These are phyloP conservation scores for Perilla frutescens DNA, from an alignment of 257 asterid species.

Conservation along the genomic window DNA sequence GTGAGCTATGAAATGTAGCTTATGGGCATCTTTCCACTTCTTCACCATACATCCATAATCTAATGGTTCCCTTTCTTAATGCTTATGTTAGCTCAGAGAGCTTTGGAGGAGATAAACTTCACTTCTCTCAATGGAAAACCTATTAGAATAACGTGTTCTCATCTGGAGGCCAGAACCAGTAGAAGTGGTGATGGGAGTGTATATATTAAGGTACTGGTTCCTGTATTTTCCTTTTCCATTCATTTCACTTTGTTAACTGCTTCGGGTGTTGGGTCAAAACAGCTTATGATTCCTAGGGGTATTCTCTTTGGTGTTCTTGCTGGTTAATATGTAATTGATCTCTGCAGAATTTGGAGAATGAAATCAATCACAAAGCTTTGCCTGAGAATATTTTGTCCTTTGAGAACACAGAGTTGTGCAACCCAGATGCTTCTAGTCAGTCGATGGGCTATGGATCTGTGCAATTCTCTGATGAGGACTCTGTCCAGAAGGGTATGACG, in stretches of 20 bases:
- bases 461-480: constrained; percentile 68
- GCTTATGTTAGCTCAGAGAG: constrained; percentile 65
- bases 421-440: constrained; percentile 66
- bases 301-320: background rate
- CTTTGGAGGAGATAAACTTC: constrained; percentile 68
- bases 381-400: constrained; percentile 72
- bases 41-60: constrained; percentile 15
- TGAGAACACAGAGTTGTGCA: constrained; percentile 70
- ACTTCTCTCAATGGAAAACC: constrained; percentile 78
- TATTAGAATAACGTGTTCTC: constrained; percentile 64
- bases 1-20: background rate
- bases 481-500: constrained; percentile 69
- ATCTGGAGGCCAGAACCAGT: constrained; percentile 66
- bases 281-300: background rate
- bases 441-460: constrained; percentile 88
- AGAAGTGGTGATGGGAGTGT: constrained; percentile 63
- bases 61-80: constrained; percentile 5
- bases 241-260: background rate
- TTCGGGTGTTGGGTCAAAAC: background rate
- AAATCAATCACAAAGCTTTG: constrained; percentile 72
- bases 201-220: constrained; percentile 60
- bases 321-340: background rate
- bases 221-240: constrained; percentile 16
- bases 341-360: constrained; percentile 73
- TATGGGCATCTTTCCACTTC: background rate